Evolutionary conservation across 73 alveolate species (phyloP), one percentile per base, ranked within the genome.

Genomic region (Stentor roeselii): DNA sequence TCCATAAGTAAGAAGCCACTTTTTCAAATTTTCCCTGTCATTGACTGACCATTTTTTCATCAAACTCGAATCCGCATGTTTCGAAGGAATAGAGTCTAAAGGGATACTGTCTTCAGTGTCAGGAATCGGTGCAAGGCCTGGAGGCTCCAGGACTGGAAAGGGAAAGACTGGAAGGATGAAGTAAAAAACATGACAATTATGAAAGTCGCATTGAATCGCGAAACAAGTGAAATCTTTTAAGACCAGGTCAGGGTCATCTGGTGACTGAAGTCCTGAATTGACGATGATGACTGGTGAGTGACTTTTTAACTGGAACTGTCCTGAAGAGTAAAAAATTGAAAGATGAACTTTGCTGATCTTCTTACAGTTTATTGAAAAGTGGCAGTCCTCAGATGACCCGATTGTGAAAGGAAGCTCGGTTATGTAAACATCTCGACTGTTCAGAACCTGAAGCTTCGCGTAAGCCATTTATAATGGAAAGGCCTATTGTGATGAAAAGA

Each of bases 1-100:
- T 36, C 99, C 99, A 88, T 82, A 95, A 59, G 87, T 78, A 61
- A 95, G 90, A 30, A 95, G 87, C 82, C 93, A 88, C 82, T 87
- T 91, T 85, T 84, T 94, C 84, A 78, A 84, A 78, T 60, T 80
- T 58, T 88, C 94, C 91, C 88, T 90, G 91, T 90, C 95, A 75
- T 82, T 86, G 15, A 87, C 42, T 59, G 82, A 82, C 97, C 94
- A 88, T 76, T 41, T 91, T 60, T 86, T 76, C 31, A 85, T 87
- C 4, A 91, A 74, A 32, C 85, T 87, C 42, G 84, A 87, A 78
- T 88, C 93, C 30, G 94, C 80, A 27, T 67, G 80, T 11, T 32
- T 21, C 1, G 80, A 67, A 2, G 80, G 80, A 2, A 67, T 27
- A 0, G 80, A 67, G 41, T 67, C 80, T 14, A 67, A 27, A 30